phyloP scores from a whole-genome alignment of 2,329 filamentous ascomycete genomes.

The Dendryphion nanum region DNA sequence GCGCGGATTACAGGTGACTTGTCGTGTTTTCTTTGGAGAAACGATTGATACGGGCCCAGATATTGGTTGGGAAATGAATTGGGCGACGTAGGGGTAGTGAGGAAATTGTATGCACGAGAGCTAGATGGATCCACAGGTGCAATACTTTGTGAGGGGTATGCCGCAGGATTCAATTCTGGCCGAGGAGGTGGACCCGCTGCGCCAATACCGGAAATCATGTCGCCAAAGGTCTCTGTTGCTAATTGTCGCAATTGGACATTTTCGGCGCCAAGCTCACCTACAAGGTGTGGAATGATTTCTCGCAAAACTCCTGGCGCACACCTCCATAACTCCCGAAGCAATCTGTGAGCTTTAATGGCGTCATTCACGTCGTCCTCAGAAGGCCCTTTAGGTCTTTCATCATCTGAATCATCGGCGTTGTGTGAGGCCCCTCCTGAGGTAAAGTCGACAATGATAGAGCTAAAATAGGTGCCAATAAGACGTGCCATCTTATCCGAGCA shows the following conservation, averaged over 20 bases:
- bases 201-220: conserved; percentile 91
- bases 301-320: conserved; percentile 84
- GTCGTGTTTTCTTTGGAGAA: conserved; percentile 81
- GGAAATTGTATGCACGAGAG: conserved; percentile 52
- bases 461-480: conserved; percentile 94
- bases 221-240: conserved; percentile 90
- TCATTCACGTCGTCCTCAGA: conserved; percentile 85
- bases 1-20: conserved; percentile 79
- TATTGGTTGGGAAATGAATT: conserved; percentile 88
- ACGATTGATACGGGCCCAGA: conserved; percentile 74
- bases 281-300: conserved; percentile 91
- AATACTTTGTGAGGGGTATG: conserved; percentile 75
- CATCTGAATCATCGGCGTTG: conserved; percentile 43
- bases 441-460: conserved; percentile 92
- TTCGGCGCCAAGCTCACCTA: conserved; percentile 87
- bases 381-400: conserved; percentile 56
- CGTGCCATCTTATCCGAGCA: conserved; percentile 93
- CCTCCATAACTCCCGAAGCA: conserved; percentile 91
- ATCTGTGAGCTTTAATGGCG: conserved; percentile 80
- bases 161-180: conserved; percentile 72
- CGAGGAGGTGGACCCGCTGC: conserved; percentile 79
- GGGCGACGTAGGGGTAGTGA: conserved; percentile 81
- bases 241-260: conserved; percentile 82
- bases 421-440: conserved; percentile 49
- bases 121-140: conserved; percentile 24